Percentiles rank a stretch among this genome's conserved stretches.
phyloP scores from a whole-genome alignment of 2,329 filamentous ascomycete genomes.

The Talaromyces sp. region DNA sequence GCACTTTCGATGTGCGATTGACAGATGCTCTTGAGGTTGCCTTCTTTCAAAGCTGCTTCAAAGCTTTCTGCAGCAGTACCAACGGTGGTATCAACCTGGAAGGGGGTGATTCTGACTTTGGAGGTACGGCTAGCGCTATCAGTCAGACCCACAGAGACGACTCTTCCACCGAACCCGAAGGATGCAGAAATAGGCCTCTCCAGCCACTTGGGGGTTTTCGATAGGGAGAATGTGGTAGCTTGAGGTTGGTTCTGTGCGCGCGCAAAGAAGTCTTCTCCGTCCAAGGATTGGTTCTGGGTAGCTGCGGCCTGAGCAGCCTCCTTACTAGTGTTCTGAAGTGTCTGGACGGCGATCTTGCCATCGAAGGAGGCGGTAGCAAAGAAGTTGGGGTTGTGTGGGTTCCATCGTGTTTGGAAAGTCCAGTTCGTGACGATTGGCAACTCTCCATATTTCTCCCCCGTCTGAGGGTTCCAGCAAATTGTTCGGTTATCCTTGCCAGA shows the following conservation, averaged over 20 bases:
- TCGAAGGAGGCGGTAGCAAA: conserved; percentile 96
- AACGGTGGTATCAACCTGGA: conserved; percentile 80
- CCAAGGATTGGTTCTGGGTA: conserved; percentile 65
- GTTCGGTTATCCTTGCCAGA: conserved; percentile 96
- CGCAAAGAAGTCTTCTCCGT: conserved; percentile 95
- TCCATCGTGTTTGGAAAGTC: conserved; percentile 94
- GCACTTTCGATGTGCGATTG: conserved; percentile 71
- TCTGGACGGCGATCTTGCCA: conserved; percentile 91
- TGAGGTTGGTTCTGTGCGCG: conserved; percentile 90
- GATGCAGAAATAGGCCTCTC: conserved; percentile 79
- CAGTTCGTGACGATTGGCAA: conserved; percentile 98
- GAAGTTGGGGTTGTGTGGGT: conserved; percentile 86
- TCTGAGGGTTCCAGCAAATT: conserved; percentile 93
- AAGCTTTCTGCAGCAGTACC: conserved; percentile 83
- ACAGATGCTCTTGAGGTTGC: conserved; percentile 75
- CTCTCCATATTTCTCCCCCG: conserved; percentile 80
- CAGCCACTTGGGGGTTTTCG: conserved; percentile 85
- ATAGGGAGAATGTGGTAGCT: conserved; percentile 80
- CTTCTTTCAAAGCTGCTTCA: conserved; percentile 73
- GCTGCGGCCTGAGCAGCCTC: conserved; percentile 60
- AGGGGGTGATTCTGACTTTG: conserved; percentile 79
- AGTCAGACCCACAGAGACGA: conserved; percentile 67
- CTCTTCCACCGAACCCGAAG: conserved; percentile 93
- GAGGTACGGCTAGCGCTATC: conserved; percentile 66
- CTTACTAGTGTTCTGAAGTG: conserved; percentile 87